These are phyloP conservation scores for Metschnikowia gruessii DNA, from an alignment of 805 yeast genomes.

Conservation along the genomic window DNA sequence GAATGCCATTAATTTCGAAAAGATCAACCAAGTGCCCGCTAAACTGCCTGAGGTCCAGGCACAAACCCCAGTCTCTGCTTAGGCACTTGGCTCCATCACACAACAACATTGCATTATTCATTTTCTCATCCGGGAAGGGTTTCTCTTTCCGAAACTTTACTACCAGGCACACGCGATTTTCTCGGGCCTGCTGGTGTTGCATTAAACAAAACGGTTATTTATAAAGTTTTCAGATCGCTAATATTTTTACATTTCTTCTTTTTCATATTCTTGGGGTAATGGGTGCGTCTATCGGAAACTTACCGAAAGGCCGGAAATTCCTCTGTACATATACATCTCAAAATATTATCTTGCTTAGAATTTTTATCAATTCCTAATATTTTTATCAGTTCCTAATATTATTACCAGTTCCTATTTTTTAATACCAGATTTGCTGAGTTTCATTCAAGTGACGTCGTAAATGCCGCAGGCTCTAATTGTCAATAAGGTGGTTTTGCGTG, in stretches of 20 bases:
- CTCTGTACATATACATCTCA: constrained; percentile 4
- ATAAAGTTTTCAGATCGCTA: background rate
- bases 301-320: background rate
- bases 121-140: background rate
- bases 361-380: no score
- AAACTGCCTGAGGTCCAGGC: background rate
- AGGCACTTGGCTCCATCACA: background rate
- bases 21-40: constrained; percentile 44
- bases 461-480: no score
- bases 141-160: constrained; percentile 1
- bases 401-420: no score
- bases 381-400: no score
- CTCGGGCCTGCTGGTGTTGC: constrained; percentile 4
- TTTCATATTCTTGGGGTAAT: constrained; percentile 1
- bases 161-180: background rate
- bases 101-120: constrained; percentile 9
- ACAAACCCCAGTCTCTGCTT: background rate
- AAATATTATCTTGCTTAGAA: background rate
- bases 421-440: no score
- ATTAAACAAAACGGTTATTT: constrained; percentile 7
- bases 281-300: background rate
- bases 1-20: constrained; percentile 72
- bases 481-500: no score
- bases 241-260: constrained; percentile 2
- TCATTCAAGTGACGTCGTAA: no score